Base-by-base conservation (phyloP, 768 basidiomycete species). In the Suillus fuscotomentosus region DNA sequence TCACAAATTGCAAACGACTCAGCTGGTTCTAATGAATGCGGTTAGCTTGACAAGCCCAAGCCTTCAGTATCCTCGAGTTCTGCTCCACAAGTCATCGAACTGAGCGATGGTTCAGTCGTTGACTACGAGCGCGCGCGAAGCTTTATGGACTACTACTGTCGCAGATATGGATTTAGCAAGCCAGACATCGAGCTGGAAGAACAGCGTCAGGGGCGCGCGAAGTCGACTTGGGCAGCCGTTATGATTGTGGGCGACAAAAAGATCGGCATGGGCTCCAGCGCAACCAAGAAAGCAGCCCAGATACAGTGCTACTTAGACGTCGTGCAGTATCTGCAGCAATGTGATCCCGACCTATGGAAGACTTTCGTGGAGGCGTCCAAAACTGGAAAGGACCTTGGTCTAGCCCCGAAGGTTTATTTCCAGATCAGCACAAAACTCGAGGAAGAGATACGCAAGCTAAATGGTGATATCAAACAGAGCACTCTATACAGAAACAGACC, bases 91-190 rank as follows among this genome's bases (percentile, higher is more conserved):
- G 72, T 75, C 17, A 78, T 78, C 39, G 72, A 69, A 8, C 71
- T 95, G 13, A 85, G 88, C 3, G 90, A 94, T 70, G 86, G 87
- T 31, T 82, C 85, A 13, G 70, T 77, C 24, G 84, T 95, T 66
- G 79, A 78, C 8, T 88, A 88, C 60, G 91, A 93, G 60, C 83
- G 84, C 60, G 94, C 94, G 3, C 86, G 90, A 57, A 86, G 84
- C 65, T 98, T 98, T 80, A 95, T 97, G 90, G 95, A 96, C 67
- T 98, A 91, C 74, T 98, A 98, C 70, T 97, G 95, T 72, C 84
- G 87, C 53, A 82, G 87, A 42, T 97, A 87, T 73, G 79, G 80
- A 31, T 95, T 95, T 70, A 80, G 83, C 11, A 85, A 84, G 66
- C 93, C 94, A 3, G 89, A 91, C 57, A 76, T 97, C 65, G 81